A percentile compares a stretch with the other conserved stretches of the same genome.
phyloP scores from a whole-genome alignment of 495 filamentous ascomycete genomes.

The Physcia stellaris region DNA sequence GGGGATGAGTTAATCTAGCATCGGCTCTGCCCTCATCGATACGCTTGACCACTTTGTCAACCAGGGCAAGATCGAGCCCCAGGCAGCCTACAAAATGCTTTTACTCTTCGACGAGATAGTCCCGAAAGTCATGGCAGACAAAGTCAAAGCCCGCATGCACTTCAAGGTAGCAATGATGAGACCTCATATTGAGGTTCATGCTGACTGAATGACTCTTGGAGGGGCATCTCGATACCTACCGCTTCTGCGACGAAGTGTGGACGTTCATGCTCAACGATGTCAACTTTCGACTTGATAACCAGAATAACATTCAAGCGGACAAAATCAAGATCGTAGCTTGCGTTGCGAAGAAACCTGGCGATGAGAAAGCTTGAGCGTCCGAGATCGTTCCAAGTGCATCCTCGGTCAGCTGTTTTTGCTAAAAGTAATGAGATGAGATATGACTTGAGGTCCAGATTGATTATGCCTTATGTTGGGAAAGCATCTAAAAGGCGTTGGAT shows the following conservation, averaged over 20 bases:
- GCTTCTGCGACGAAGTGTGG: constrained; percentile 99
- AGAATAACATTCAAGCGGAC: constrained; percentile 49
- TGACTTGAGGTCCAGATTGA: too few species aligned
- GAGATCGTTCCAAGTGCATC: too few species aligned
- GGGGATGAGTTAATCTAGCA: constrained; percentile 38
- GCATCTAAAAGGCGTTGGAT: too few species aligned
- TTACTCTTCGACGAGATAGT: constrained; percentile 83
- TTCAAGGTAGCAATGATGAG: constrained; percentile 66
- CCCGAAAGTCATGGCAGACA: constrained; percentile 75
- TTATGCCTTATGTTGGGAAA: too few species aligned
- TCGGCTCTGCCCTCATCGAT: constrained; percentile 84
- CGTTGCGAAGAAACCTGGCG: constrained; percentile 72
- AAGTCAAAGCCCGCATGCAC: constrained; percentile 75
- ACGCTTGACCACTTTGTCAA: constrained; percentile 93
- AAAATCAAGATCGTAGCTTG: constrained; percentile 97
- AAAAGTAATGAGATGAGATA: too few species aligned
- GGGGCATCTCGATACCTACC: constrained; percentile 97
- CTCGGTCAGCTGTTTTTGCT: too few species aligned
- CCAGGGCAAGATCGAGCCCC: constrained; percentile 84
- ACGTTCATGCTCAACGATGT: constrained; percentile 98
- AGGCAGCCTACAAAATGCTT: constrained; percentile 96
- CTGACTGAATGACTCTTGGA: constrained; percentile 22
- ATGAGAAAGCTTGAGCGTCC: too few species aligned
- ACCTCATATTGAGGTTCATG: not conserved
- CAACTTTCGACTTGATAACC: constrained; percentile 88